Evolutionary conservation across 768 basidiomycete genomes (phyloP), one percentile per base, ranked within the genome.

Genomic region (Scleroderma bovista): DNA sequence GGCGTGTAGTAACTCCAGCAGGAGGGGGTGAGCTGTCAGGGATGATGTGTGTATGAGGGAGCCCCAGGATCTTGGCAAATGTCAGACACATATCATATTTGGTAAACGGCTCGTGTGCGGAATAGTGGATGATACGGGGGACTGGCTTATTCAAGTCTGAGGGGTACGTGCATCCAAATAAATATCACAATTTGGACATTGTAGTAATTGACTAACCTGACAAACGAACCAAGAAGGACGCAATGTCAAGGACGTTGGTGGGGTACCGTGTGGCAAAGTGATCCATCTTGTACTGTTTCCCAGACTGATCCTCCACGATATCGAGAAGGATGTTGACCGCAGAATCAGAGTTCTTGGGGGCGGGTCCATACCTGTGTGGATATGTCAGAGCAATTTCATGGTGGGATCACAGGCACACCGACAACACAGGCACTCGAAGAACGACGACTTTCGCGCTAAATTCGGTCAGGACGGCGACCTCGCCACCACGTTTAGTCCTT

Each of bases 271-370:
- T 89, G 22, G 91, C 93, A 63, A 84, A 95, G 65, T 95, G 86
- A 63, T 99, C 95, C 95, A 97, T 97, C 66, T 84, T 91, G 73
- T 93, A 93, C 32, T 70, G 72, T 69, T 93, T 93, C 2, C 88
- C 89, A 6, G 86, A 87, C 57, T 88, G 88, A 61, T 94, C 90
- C 52, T 81, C 73, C 0, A 96, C 89, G 31, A 95, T 75, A 63
- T 96, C 93, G 24, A 93, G 66, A 6, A 99, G 76, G 47, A 91
- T 75, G 63, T 97, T 98, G 54, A 98, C 77, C 0, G 95, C 94
- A 4, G 84, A 83, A 60, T 98, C 95, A 3, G 84, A 78, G 60
- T 94, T 93, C 52, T 83, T 82, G 20, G 83, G 81, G 2, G 88
- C 80, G 3, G 88, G 84, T 0, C 95, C 95, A 62, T 96, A 97